Evolutionary conservation across 345 rosid species (phyloP), one percentile per base, ranked within the genome.

Genomic region (Heritiera littoralis): DNA sequence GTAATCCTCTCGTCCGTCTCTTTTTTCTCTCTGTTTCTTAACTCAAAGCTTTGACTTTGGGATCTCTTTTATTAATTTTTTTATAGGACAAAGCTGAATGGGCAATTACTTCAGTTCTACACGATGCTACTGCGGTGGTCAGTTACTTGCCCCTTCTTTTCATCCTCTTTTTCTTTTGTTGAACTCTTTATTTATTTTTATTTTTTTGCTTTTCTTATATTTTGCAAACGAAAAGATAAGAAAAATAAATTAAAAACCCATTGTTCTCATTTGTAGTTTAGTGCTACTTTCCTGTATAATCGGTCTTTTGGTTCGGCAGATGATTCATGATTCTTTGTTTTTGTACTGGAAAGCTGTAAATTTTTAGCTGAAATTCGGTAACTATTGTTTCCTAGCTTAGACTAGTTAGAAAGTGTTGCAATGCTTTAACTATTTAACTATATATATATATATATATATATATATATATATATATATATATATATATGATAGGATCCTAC

Each of bases 111-210:
- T 69, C 97, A 3, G 95, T 94, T 83, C 82, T 95, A 64, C 97
- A 92, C 71, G 97, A 95, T 77, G 93, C 95, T 75, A 86, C 97
- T 72, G 94, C 92, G 45, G 99, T 93, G 92, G 97, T 95, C 30
- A 81, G 90, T 88, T 55, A 30, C 51, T 10, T 54, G 3, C 58
- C 13, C 41, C 9, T 18, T 54, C 7, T 54, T 32, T 28, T 20
- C 8, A 12, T 64, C 1, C 32, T 49, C 12, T 18, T 14, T 64
- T 18, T 43, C 38, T 46, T 46, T 68, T 9, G 5, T 4, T 54
- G 15, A 23, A 28, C 51, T 46, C 28, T 23, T 23, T 23, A 23
- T 23, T 23, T 23, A 23, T 23, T 23, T 1, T 46, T 46, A 11
- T 61, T 3, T 12, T 28, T 61, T 30, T 61, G 49, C 43, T 32